Percentiles rank a stretch among this genome's conserved stretches.
Conservation (phyloP, 2,329 filamentous ascomycete genomes). For the Alternaria brassicicola region DNA sequence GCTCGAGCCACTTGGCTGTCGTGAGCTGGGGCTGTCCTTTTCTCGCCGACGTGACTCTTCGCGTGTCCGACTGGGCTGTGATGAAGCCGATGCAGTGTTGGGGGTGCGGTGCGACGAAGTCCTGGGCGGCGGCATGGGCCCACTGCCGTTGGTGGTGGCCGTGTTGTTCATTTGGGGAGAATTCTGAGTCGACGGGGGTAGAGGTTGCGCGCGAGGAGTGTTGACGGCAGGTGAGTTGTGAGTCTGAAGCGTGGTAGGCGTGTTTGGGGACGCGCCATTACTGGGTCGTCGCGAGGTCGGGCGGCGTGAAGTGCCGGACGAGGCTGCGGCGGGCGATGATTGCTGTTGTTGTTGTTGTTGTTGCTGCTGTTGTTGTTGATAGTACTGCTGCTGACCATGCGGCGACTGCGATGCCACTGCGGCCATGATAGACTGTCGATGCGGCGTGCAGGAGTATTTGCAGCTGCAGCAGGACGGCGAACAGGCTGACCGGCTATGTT, state of each 20-base stretch:
- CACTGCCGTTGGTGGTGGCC: slow-evolving; percentile 59
- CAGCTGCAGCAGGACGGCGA: not conserved
- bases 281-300: slow-evolving; percentile 41
- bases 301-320: slow-evolving; percentile 47
- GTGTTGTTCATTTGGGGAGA: slow-evolving; percentile 54
- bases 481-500: slow-evolving; percentile 7
- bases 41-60: slow-evolving; percentile 54
- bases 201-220: not conserved
- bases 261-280: slow-evolving; percentile 51
- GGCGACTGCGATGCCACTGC: slow-evolving; percentile 46
- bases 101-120: slow-evolving; percentile 73
- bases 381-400: slow-evolving; percentile 45
- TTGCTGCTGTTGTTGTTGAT: slow-evolving; percentile 44
- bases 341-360: slow-evolving; percentile 41
- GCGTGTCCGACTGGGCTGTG: slow-evolving; percentile 25
- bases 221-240: slow-evolving; percentile 39
- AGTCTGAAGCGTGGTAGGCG: slow-evolving; percentile 44
- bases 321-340: slow-evolving; percentile 32
- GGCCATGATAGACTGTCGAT: slow-evolving; percentile 39
- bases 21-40: slow-evolving; percentile 55
- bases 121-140: slow-evolving; percentile 75
- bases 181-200: slow-evolving; percentile 46
- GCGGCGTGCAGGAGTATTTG: not conserved
- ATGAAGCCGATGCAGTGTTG: slow-evolving; percentile 30
- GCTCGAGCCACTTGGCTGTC: slow-evolving; percentile 36